phyloP scores from a whole-genome alignment of 2,329 filamentous ascomycete species.

The Aureobasidium uvarum region DNA sequence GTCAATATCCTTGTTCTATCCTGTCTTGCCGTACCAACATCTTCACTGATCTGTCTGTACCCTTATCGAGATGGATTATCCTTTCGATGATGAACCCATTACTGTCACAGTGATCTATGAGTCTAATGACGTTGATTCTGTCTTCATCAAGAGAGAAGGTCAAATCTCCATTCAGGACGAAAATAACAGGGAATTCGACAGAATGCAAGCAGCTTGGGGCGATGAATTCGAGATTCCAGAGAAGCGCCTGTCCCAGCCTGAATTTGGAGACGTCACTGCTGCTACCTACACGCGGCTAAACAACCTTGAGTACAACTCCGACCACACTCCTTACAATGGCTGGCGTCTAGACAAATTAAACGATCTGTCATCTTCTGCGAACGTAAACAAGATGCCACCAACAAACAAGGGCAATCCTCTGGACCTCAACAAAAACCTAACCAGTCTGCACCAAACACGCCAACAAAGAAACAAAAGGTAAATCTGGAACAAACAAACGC shows the following conservation, averaged over 20 bases:
- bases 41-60: not conserved
- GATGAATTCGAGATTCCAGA: not conserved
- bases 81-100: not conserved
- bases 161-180: too few species aligned
- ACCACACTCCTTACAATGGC: too few species aligned
- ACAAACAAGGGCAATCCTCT: not conserved
- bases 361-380: too few species aligned
- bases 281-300: not conserved
- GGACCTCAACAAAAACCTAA: not conserved
- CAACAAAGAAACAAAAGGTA: not conserved
- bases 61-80: not conserved
- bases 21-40: not conserved
- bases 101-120: not conserved
- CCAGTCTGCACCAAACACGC: not conserved
- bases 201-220: not conserved
- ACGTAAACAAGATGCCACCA: not conserved
- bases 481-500: not conserved
- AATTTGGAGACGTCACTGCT: not conserved
- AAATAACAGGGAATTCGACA: not conserved
- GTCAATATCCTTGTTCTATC: not conserved
- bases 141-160: conserved; percentile 10
- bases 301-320: too few species aligned
- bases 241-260: not conserved
- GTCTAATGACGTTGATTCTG: too few species aligned
- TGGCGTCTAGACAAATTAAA: too few species aligned